Evolutionary conservation across 2,329 filamentous ascomycete genomes (phyloP).

Genomic region (Coniochaeta prunicola): DNA sequence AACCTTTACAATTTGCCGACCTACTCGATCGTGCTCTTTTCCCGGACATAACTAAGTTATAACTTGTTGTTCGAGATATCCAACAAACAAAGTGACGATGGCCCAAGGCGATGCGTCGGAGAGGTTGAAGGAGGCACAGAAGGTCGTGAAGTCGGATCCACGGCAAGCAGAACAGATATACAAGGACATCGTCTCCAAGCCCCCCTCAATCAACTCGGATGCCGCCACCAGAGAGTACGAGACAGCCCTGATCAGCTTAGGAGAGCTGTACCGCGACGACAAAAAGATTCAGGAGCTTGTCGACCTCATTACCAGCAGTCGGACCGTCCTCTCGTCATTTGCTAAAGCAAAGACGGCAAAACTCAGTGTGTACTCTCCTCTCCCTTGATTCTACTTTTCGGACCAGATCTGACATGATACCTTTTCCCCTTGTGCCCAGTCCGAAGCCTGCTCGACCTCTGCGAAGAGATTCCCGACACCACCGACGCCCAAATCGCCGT

Average conservation of each 20-base stretch:
- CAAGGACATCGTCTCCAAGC: constrained; percentile 81
- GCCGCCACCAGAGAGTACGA: constrained; percentile 88
- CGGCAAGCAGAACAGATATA: constrained; percentile 80
- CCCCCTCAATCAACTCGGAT: constrained; percentile 76
- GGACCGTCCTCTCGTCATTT: constrained; percentile 88
- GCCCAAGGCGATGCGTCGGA: constrained; percentile 47
- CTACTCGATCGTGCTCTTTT: neutral
- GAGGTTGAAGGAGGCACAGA: constrained; percentile 82
- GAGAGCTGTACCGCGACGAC: constrained; percentile 87
- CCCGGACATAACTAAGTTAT: neutral
- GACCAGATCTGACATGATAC: neutral
- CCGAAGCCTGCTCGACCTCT: constrained; percentile 91
- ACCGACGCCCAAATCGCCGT: constrained; percentile 90
- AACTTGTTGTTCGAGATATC: neutral
- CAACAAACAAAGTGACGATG: constrained; percentile 30
- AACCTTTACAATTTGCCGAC: neutral
- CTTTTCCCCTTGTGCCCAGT: constrained; percentile 54
- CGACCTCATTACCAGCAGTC: constrained; percentile 81
- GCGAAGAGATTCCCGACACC: constrained; percentile 87
- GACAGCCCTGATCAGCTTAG: constrained; percentile 76
- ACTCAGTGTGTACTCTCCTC: constrained; percentile 61
- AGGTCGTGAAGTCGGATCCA: constrained; percentile 72
- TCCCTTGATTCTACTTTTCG: neutral
- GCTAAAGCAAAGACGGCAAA: constrained; percentile 99
- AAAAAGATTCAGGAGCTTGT: constrained; percentile 81